A percentile compares a stretch with the other conserved stretches of the same genome.
Conservation (phyloP, 2,329 filamentous ascomycete genomes). For the Trichoderma oligosporum region DNA sequence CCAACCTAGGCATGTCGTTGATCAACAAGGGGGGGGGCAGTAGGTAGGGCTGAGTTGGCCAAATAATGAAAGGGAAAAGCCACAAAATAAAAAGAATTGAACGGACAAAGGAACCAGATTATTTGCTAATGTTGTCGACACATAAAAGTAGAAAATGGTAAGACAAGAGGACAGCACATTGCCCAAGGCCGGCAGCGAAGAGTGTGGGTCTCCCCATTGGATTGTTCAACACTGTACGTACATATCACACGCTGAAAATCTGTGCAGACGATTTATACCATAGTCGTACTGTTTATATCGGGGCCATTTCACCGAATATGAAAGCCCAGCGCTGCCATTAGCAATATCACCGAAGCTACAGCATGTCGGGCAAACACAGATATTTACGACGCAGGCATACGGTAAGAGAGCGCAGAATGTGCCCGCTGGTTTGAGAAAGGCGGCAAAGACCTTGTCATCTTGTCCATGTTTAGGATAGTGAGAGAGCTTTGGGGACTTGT, state of each 20-base stretch:
- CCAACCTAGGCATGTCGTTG: slow-evolving; percentile 16
- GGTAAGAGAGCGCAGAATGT: background rate
- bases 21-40: slow-evolving; percentile 17
- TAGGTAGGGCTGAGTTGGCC: slow-evolving; percentile 11
- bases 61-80: slow-evolving; percentile 1
- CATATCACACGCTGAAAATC: slow-evolving; percentile 1
- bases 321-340: background rate
- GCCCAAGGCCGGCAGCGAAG: slow-evolving; percentile 5
- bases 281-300: background rate
- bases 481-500: background rate
- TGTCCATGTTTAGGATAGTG: background rate
- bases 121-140: slow-evolving; percentile 1
- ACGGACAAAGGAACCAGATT: background rate
- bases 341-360: background rate
- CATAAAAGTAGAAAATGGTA: slow-evolving; percentile 8
- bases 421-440: background rate
- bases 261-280: slow-evolving; percentile 5
- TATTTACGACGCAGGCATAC: background rate
- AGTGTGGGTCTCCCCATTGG: slow-evolving; percentile 1
- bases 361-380: background rate
- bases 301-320: background rate
- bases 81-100: background rate
- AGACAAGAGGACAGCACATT: slow-evolving; percentile 13
- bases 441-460: background rate
- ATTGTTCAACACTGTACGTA: slow-evolving; percentile 13